These are phyloP conservation scores for Mycena galopus DNA, from an alignment of 768 basidiomycete species.

Conservation along the genomic window DNA sequence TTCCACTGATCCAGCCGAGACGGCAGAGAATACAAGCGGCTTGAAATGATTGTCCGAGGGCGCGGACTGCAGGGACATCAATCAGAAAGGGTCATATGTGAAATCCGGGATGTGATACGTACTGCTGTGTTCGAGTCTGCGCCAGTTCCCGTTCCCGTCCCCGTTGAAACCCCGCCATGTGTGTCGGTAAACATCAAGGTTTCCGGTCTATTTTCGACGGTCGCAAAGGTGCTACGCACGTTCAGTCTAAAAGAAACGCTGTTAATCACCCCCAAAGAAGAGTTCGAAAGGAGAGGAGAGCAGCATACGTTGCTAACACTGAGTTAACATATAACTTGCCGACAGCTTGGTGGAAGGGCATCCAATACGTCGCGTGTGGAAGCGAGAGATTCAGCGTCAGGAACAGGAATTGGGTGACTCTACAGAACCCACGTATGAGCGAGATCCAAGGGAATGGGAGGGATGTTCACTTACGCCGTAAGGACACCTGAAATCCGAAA, in stretches of 20 bases:
- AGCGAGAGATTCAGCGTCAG: slow-evolving; percentile 20
- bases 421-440: background rate
- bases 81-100: background rate
- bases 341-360: slow-evolving; percentile 32
- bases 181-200: slow-evolving; percentile 9
- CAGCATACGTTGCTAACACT: slow-evolving; percentile 23
- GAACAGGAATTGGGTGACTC: slow-evolving; percentile 29
- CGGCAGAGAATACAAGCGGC: slow-evolving; percentile 9
- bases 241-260: slow-evolving; percentile 7
- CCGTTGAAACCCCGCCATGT: background rate
- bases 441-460: too few relatives aligned
- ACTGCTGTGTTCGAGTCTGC: background rate
- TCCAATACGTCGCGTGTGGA: slow-evolving; percentile 31
- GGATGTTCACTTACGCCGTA: slow-evolving; percentile 19
- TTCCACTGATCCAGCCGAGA: background rate
- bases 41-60: background rate
- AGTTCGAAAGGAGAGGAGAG: background rate
- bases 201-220: background rate
- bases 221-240: slow-evolving; percentile 16
- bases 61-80: background rate
- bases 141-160: background rate
- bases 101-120: background rate
- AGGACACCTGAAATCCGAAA: slow-evolving; percentile 10
- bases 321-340: slow-evolving; percentile 35
- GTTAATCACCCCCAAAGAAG: background rate